These are phyloP conservation scores for Antitrichia curtipendula DNA, from an alignment of 225 moss, liverwort and hornwort genomes.

Conservation along the genomic window DNA sequence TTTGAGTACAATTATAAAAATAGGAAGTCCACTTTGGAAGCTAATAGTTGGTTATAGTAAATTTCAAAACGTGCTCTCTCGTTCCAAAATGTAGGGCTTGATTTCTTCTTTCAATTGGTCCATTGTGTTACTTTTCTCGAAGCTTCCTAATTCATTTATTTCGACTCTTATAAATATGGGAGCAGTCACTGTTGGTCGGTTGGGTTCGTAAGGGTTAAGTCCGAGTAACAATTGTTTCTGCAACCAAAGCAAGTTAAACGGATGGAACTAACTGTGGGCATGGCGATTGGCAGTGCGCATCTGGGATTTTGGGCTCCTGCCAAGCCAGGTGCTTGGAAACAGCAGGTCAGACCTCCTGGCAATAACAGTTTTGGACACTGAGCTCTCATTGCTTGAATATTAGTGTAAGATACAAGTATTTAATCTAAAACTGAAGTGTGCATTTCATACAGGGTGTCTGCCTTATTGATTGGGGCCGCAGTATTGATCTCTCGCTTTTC, in stretches of 20 bases:
- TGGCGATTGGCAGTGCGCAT: constrained; percentile 27
- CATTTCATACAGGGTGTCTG: constrained; percentile 59
- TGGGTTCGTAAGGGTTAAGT: background rate
- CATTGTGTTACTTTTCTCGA: background rate
- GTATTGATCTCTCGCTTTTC: constrained; percentile 75
- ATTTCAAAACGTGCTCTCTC: background rate
- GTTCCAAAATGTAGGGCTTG: background rate
- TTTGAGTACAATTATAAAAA: background rate
- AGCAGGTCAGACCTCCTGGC: constrained; percentile 34
- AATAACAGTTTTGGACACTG: background rate
- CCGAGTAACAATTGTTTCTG: background rate
- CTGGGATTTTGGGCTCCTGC: constrained; percentile 54
- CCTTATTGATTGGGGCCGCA: constrained; percentile 97
- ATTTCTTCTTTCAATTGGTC: background rate
- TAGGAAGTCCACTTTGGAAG: background rate
- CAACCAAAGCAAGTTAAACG: background rate
- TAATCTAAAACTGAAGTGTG: background rate
- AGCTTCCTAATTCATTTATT: background rate
- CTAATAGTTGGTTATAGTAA: background rate
- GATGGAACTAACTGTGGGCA: background rate
- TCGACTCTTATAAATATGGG: background rate
- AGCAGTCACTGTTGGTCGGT: background rate
- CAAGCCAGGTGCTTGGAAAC: constrained; percentile 65
- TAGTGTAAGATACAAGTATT: background rate
- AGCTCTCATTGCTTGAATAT: background rate